Evolutionary conservation across 2,329 filamentous ascomycete genomes (phyloP), one percentile per base, ranked within the genome.

Genomic region (Spiromastix sp.): DNA sequence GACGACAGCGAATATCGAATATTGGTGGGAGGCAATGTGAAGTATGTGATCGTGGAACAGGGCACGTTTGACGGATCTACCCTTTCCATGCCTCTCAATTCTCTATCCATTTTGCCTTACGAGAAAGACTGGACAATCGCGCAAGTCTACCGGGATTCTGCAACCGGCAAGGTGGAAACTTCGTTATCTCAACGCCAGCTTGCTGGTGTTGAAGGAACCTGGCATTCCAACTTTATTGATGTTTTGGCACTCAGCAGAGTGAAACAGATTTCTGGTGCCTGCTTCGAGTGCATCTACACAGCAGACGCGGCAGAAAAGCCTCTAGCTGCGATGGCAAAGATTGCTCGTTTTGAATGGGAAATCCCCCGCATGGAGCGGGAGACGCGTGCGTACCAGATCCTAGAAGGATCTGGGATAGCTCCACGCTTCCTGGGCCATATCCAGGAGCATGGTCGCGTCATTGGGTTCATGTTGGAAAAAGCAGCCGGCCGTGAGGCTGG

Each of bases 401-500:
- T 20, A 20, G 16, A 2, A 20, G 12, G 15, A 15, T 19, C 17
- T n/a, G 29, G 15, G 4, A 7, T 31, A n/a, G 29, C 29, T 6
- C 19, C 31, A 11, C 11, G 12, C 9, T 36, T 31, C 28, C 12
- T 36, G 15, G 37, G 34, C 25, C 34, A 36, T 30, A n/a, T 36
- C 16, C 10, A 18, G 19, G 26, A 31, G 16, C 16, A 31, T 13
- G 26, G 25, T 7, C 24, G 34, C n/a, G 32, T 35, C 17, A 36
- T 36, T 17, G 34, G 34, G 15, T 13, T 36, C 24, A 12, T 36
- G 26, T 15, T 36, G 24, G 34, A 20, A 15, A 36, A 36, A 17
- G 11, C 24, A 4, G 34, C 18, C 8, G 32, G 32, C 10, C 21
- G 21, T 16, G 17, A 29, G 9, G 24, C 34, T 9, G 24, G 16